phyloP scores from a whole-genome alignment of 2,329 filamentous ascomycete genomes.

The Beauveria caledonica region DNA sequence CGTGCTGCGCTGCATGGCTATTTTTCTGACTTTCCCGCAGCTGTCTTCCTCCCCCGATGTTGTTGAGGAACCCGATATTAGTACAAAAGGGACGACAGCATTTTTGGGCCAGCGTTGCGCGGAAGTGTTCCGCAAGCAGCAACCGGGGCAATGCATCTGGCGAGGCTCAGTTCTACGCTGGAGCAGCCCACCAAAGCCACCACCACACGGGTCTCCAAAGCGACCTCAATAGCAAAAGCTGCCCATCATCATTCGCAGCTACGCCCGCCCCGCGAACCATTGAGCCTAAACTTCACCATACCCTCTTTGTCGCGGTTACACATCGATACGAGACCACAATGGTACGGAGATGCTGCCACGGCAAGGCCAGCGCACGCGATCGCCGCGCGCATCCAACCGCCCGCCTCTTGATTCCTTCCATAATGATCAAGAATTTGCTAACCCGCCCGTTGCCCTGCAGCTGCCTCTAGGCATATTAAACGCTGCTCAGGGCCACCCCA shows the following conservation, averaged over 20 bases:
- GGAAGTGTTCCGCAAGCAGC: conserved; percentile 8
- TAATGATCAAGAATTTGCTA: conserved; percentile 15
- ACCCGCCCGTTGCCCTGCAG: conserved; percentile 29
- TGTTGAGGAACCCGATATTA: background rate
- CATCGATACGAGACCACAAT: background rate
- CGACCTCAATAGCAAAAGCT: background rate
- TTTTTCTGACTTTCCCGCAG: background rate
- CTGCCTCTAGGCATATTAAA: conserved; percentile 77
- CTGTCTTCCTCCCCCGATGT: background rate
- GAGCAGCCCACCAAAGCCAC: background rate
- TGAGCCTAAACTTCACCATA: background rate
- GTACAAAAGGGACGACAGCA: background rate
- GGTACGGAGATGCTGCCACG: background rate
- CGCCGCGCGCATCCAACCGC: background rate
- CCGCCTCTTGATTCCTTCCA: background rate
- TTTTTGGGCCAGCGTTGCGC: background rate
- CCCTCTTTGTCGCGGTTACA: background rate
- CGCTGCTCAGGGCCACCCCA: conserved; percentile 93
- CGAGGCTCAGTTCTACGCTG: conserved; percentile 16
- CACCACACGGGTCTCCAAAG: background rate
- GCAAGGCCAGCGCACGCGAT: background rate
- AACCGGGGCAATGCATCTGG: conserved; percentile 23
- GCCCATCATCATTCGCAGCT: background rate
- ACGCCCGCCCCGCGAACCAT: background rate
- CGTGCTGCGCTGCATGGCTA: conserved; percentile 22